Percentiles rank a stretch among this genome's conserved stretches.
phyloP scores from a whole-genome alignment of 768 basidiomycete genomes.

The Tulasnella sp. region DNA sequence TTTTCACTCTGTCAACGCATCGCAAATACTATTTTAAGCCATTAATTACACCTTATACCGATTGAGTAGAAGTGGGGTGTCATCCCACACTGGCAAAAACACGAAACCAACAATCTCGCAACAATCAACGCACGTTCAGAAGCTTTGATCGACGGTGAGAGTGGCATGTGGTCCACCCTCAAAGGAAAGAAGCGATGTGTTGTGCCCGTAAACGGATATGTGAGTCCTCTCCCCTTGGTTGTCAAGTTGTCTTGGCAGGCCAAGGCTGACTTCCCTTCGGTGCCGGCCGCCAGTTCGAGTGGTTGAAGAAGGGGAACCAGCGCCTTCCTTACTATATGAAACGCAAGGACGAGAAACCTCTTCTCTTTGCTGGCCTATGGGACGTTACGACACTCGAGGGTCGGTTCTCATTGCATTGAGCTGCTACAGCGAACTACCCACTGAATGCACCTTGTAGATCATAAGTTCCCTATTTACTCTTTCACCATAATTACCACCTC shows the following conservation, averaged over 20 bases:
- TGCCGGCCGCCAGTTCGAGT: constrained; percentile 69
- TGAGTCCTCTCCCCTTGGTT: background rate
- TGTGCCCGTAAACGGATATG: constrained; percentile 71
- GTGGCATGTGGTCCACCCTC: constrained; percentile 77
- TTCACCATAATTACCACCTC: constrained; percentile 87
- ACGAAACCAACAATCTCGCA: constrained; percentile 60
- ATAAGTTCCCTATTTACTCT: constrained; percentile 27
- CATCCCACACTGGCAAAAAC: constrained; percentile 74
- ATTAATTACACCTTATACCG: background rate
- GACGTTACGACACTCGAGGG: constrained; percentile 65
- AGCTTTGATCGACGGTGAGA: constrained; percentile 57
- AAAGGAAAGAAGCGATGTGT: constrained; percentile 78
- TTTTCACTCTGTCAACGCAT: too few species aligned
- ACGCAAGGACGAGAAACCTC: constrained; percentile 48
- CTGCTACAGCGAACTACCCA: background rate
- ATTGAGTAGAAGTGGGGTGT: constrained; percentile 60
- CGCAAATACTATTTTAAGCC: constrained; percentile 36
- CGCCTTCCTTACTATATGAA: constrained; percentile 78
- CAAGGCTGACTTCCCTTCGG: background rate
- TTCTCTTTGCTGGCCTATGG: constrained; percentile 86
- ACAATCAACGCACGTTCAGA: constrained; percentile 91
- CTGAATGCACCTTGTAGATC: background rate
- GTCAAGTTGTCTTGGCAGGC: background rate
- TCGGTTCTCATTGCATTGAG: constrained; percentile 24
- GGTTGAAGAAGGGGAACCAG: constrained; percentile 75